These are phyloP conservation scores for Barnettozyma californica DNA, from an alignment of 805 yeast species.

Conservation along the genomic window DNA sequence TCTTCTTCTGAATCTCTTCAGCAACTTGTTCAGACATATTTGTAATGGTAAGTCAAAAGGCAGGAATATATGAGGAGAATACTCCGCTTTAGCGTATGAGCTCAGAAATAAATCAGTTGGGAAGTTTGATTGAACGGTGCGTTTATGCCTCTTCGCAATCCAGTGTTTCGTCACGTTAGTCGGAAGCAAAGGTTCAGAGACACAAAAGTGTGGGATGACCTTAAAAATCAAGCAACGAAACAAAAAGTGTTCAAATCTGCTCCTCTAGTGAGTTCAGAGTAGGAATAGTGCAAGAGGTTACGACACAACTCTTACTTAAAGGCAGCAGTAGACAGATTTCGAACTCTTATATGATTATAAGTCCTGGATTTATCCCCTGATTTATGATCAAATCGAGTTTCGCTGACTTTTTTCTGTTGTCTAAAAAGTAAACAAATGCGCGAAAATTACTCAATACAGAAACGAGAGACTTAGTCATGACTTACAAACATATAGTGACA, in stretches of 20 bases:
- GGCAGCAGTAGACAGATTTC: neutral
- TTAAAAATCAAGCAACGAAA: neutral
- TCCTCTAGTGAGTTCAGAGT: neutral
- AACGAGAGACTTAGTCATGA: neutral
- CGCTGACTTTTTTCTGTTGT: constrained; percentile 1
- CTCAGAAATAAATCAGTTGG: neutral
- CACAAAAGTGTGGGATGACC: constrained; percentile 9
- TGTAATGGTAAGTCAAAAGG: neutral
- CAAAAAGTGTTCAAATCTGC: neutral
- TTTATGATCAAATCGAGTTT: neutral
- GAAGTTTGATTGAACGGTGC: neutral
- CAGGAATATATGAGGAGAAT: neutral
- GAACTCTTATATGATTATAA: neutral
- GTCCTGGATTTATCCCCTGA: neutral
- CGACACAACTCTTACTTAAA: neutral
- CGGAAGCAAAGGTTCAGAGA: constrained; percentile 1
- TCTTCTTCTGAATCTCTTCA: constrained; percentile 74
- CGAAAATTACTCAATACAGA: constrained; percentile 7
- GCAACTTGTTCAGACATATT: constrained; percentile 36
- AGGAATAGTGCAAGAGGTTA: neutral
- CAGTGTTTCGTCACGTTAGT: neutral
- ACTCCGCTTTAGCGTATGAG: no score
- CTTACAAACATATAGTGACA: neutral
- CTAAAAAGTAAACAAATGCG: constrained; percentile 10
- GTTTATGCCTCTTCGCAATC: neutral